Base-by-base conservation (phyloP, 2,329 filamentous ascomycete species). In the Penicillium sp. region DNA sequence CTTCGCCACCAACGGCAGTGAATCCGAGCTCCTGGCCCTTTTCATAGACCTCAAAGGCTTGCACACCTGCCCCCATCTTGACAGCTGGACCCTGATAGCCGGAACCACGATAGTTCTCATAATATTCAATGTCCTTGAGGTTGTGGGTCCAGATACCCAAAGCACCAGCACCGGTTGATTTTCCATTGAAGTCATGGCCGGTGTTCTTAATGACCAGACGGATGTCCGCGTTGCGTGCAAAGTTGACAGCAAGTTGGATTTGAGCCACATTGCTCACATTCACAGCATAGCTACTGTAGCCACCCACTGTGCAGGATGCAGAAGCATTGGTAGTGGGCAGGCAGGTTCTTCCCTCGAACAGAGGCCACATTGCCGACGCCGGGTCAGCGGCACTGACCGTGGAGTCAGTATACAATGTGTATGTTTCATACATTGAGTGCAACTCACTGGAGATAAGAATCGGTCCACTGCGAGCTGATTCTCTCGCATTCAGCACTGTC, bases 21-120 rank as follows among this genome's bases (percentile, higher is more conserved):
- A 82, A 71, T 50, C 79, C 77, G 26, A 62, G 50, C 47, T 58
- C 50, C 16, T 62, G 50, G 11, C 48, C 43, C 52, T 61, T 53
- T 22, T 51, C 52, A 35, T 68, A 64, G 10, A 66, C 44, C 20
- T 63, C 63, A 37, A 55, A 37, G 2, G 63, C 60, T 29, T 70
- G 74, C 0, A 85, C 77, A 49, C 84, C 84, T 3, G 83, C 78
- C 2, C 80, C 82, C 31, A 86, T 64, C 39, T 78, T 82, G 29
- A 84, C 70, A 0, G 82, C 82, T 4, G 73, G 72, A 5, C 83
- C 82, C 0, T 62, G 69, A 63, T 85, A 86, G 35, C 69, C 55
- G 0, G 63, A 37, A 13, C 71, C 66, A 2, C 69, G 66, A 50
- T 76, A 82, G 24, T 71, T 58, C 1, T 72, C 63, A 38, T 76